Evolutionary conservation across 805 yeast genomes (phyloP), one percentile per base, ranked within the genome.

Genomic region (Candida awuae): DNA sequence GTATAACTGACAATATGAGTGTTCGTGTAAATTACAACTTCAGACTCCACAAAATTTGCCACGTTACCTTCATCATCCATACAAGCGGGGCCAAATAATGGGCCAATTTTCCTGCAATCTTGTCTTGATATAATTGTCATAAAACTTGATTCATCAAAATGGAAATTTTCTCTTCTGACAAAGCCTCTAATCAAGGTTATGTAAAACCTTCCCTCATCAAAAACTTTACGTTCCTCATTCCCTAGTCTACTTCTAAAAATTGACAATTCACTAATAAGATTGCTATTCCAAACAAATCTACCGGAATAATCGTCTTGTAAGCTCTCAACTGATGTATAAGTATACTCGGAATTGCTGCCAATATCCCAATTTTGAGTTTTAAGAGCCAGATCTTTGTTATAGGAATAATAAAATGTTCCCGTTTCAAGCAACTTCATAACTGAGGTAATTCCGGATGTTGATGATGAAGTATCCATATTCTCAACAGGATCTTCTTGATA

Each of bases 1-100:
- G 69, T 62, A 42, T 70, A 70, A 5, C 75, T 45, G 52, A 66
- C 33, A 51, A 59, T 22, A 58, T 61, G 6, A 68, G 59, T 22
- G 15, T 38, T 33, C 34, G 69, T 68, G 8, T 37, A 37, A 8
- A 73, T 50, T 8, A 73, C 61, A 13, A 73, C 51, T 52, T 75
- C 80, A 4, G 74, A 62, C 47, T 75, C 80, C 17, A 66, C 71
- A 48, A 62, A 73, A 47, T 73, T 72, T 3, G 86, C 85, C 28
- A 78, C 83, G 47, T 77, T 62, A 0, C 83, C 52, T 29, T 70
- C 69, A 44, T 75, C 80, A 50, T 75, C 80, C 48, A 73, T 63
- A 25, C 80, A 75, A 62, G 70, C 70, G 22, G 73, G 73, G 1
- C 80, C 80, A 51, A 73, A 73, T 15, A 73, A 53, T 0, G 70